These are phyloP conservation scores for Papilionanthe hybrid DNA, from an alignment of 116 monocot genomes.

Conservation along the genomic window DNA sequence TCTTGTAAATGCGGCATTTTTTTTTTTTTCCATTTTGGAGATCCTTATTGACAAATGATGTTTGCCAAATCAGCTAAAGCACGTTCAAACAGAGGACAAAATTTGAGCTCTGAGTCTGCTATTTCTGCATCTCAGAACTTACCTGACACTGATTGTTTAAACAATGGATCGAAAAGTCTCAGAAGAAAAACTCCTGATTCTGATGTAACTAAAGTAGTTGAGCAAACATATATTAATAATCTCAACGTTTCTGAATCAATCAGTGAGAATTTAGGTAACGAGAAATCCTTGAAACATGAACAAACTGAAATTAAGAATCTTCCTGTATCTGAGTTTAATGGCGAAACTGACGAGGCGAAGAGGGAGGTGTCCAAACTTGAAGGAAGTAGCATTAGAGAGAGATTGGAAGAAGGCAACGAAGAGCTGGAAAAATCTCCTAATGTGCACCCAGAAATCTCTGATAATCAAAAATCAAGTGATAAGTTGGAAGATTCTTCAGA, in stretches of 20 bases:
- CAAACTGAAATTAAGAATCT: background rate
- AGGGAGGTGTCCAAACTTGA: background rate
- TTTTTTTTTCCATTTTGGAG: background rate
- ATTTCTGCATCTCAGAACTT: background rate
- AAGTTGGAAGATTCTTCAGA: constrained; percentile 9
- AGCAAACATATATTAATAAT: background rate
- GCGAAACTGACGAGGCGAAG: background rate
- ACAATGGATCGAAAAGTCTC: background rate
- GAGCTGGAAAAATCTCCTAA: background rate
- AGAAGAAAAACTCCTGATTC: background rate
- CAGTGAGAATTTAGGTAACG: background rate
- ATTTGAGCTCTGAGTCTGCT: background rate
- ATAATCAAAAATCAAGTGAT: constrained; percentile 14
- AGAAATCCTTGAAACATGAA: background rate
- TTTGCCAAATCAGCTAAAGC: constrained; percentile 31
- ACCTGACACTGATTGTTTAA: constrained; percentile 8
- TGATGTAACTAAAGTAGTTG: background rate
- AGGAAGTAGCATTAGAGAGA: background rate
- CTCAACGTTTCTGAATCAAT: background rate
- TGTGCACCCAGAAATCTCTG: background rate
- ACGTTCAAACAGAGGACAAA: background rate
- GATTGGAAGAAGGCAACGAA: background rate
- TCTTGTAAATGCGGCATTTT: no score
- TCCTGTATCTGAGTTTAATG: constrained; percentile 3
- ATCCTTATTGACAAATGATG: background rate